Evolutionary conservation across 1,284 basidiomycete species (phyloP).

Genomic region (Apiotrichum sp.): DNA sequence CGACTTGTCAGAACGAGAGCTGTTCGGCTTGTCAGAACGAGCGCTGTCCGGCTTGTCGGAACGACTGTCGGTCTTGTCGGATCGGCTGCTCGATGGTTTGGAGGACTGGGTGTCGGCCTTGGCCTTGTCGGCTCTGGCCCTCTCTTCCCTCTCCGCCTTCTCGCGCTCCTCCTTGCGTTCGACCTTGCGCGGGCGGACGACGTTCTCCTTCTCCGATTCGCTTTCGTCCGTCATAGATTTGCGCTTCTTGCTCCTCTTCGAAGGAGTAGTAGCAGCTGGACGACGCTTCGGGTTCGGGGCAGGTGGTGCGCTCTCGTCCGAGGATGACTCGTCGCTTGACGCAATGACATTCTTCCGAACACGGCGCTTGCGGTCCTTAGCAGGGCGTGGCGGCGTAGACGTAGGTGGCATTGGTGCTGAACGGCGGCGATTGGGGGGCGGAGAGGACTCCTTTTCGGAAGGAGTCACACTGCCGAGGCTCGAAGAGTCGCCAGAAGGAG

Average conservation of each 20-base stretch:
- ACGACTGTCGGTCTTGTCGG: background rate
- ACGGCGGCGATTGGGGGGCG: background rate
- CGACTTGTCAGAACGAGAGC: background rate
- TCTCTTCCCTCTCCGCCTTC: background rate
- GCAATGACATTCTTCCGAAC: slow-evolving; percentile 18
- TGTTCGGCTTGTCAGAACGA: too few species aligned
- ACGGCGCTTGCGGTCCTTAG: slow-evolving; percentile 11
- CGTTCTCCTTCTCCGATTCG: slow-evolving; percentile 10
- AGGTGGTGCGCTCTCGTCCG: background rate
- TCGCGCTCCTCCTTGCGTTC: background rate
- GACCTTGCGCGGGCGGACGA: slow-evolving; percentile 1
- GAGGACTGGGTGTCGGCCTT: background rate
- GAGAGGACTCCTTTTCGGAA: background rate
- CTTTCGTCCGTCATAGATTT: slow-evolving; percentile 1
- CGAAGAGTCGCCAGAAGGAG: slow-evolving; percentile 5
- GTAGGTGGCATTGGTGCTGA: background rate
- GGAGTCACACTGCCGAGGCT: background rate
- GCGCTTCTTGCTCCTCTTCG: slow-evolving; percentile 1
- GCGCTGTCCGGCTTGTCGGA: background rate
- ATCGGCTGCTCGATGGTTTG: background rate
- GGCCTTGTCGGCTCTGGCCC: background rate
- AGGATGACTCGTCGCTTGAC: slow-evolving; percentile 12
- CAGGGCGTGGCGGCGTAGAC: background rate
- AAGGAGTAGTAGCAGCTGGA: background rate
- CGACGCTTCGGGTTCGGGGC: background rate